Evolutionary conservation across 257 asterid genomes (phyloP).

Genomic region (Jasminum sambac): DNA sequence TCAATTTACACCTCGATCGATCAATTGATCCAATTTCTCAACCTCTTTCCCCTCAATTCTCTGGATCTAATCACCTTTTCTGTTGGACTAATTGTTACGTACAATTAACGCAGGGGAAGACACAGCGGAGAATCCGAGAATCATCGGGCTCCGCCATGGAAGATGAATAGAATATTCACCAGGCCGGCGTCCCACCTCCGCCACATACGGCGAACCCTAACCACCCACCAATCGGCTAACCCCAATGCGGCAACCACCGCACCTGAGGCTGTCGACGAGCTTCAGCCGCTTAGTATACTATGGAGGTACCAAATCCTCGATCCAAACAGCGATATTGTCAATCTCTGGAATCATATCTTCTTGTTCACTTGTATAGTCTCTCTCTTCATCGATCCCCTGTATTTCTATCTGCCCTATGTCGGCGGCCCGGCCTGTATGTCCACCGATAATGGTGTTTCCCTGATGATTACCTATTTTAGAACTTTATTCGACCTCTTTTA

Average conservation of each 20-base stretch:
- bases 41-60: background rate
- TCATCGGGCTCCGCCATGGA: constrained; percentile 88
- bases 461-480: constrained; percentile 53
- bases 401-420: constrained; percentile 70
- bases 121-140: constrained; percentile 46
- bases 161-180: constrained; percentile 80
- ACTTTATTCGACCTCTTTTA: constrained; percentile 66
- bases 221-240: constrained; percentile 31
- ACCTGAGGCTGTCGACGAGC: constrained; percentile 42
- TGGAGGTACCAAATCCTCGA: constrained; percentile 84
- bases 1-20: background rate
- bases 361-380: constrained; percentile 62
- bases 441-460: constrained; percentile 49
- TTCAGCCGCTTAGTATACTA: constrained; percentile 51
- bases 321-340: constrained; percentile 86
- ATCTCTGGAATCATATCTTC: constrained; percentile 84
- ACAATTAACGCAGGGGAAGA: background rate
- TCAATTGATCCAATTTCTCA: background rate
- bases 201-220: constrained; percentile 56
- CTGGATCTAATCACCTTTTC: background rate
- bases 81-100: background rate
- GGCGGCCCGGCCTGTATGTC: constrained; percentile 67
- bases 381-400: constrained; percentile 86
- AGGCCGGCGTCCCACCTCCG: constrained; percentile 86
- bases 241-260: background rate